Conservation (phyloP, 1,284 basidiomycete genomes). For the Sporisorium iseilematis-ciliati region DNA sequence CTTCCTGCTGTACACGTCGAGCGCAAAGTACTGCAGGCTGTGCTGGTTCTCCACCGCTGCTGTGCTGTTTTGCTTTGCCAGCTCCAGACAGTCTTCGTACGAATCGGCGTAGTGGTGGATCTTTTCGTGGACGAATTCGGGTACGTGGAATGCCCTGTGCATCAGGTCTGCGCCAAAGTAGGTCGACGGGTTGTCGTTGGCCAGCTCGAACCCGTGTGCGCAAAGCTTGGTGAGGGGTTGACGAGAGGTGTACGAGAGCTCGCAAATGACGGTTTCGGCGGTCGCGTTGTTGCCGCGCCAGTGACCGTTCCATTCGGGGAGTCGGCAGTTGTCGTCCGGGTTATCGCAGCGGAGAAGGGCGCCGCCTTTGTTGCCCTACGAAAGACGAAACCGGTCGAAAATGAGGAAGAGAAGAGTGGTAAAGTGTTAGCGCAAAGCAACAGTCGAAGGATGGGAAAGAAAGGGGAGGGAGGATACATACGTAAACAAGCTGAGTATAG, state of each 20-base stretch:
- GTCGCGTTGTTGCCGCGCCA: slow-evolving; percentile 72
- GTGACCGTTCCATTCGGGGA: slow-evolving; percentile 70
- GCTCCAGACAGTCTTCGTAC: slow-evolving; percentile 66
- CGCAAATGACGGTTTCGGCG: slow-evolving; percentile 70
- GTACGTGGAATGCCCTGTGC: slow-evolving; percentile 71
- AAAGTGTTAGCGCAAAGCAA: too few relatives aligned
- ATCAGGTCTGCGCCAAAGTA: slow-evolving; percentile 71
- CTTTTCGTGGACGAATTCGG: slow-evolving; percentile 63
- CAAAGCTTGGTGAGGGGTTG: slow-evolving; percentile 59
- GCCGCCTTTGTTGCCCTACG: slow-evolving; percentile 39
- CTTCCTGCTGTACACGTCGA: slow-evolving; percentile 69
- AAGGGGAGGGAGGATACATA: neutral
- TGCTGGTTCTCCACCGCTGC: slow-evolving; percentile 70
- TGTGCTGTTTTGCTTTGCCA: slow-evolving; percentile 69
- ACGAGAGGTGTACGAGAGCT: slow-evolving; percentile 48
- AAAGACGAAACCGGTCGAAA: neutral
- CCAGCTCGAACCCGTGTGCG: slow-evolving; percentile 69
- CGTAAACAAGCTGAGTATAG: slow-evolving; percentile 64
- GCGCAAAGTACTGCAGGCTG: slow-evolving; percentile 71
- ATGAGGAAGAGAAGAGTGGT: neutral
- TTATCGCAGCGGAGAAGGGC: slow-evolving; percentile 70
- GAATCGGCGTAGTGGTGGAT: slow-evolving; percentile 70
- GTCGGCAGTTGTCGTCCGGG: slow-evolving; percentile 69
- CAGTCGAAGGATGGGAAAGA: neutral
- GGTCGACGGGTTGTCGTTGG: slow-evolving; percentile 41